A percentile compares a stretch with the other conserved stretches of the same genome.
These are phyloP conservation scores for Diddensiella caesifluorescens DNA, from an alignment of 805 yeast genomes.

Conservation along the genomic window DNA sequence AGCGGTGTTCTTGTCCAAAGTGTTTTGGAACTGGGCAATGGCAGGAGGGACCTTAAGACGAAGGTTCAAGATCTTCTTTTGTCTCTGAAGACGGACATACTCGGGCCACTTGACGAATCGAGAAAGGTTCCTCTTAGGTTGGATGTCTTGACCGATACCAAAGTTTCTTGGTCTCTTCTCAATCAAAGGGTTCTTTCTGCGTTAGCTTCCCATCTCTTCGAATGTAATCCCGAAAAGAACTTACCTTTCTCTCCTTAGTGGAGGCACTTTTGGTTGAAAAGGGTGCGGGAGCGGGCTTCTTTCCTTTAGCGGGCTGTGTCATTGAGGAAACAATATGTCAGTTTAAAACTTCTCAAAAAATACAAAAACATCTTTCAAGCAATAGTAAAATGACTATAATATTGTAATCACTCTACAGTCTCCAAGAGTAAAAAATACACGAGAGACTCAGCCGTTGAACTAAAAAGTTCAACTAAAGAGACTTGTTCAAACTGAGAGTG, in stretches of 20 bases:
- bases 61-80: constrained; percentile 89
- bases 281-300: constrained; percentile 98
- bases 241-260: constrained; percentile 40
- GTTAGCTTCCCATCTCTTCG: too few relatives aligned
- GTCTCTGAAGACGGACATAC: constrained; percentile 97
- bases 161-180: constrained; percentile 87
- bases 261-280: constrained; percentile 60
- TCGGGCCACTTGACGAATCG: constrained; percentile 99
- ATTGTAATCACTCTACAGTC: constrained; percentile 32
- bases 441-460: constrained; percentile 19
- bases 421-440: constrained; percentile 15
- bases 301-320: constrained; percentile 34
- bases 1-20: constrained; percentile 98
- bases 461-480: neutral
- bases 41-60: constrained; percentile 99
- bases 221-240: too few relatives aligned
- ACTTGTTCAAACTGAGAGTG: neutral
- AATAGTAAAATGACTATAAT: constrained; percentile 1
- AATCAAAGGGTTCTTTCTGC: constrained; percentile 81
- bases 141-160: constrained; percentile 95
- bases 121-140: constrained; percentile 93
- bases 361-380: neutral
- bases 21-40: constrained; percentile 91
- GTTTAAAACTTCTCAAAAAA: constrained; percentile 2
- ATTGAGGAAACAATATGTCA: constrained; percentile 25